These are phyloP conservation scores for Aureobasidium sp. DNA, from an alignment of 2,329 filamentous ascomycete species.

Conservation along the genomic window DNA sequence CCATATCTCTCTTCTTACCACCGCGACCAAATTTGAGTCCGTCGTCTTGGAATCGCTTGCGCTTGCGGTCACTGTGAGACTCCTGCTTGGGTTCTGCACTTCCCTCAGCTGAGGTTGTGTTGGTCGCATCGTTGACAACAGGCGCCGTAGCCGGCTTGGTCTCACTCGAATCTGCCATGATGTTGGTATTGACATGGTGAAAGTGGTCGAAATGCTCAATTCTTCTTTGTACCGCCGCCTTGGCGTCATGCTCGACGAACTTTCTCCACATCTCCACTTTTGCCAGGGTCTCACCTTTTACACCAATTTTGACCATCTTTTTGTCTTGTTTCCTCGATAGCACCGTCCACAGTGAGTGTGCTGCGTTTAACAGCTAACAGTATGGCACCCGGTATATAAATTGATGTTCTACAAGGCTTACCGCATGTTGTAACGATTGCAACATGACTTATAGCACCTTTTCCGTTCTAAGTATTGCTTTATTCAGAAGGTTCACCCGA, in stretches of 20 bases:
- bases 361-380: not conserved
- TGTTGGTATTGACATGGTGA: constrained; percentile 6
- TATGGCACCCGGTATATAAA: not conserved
- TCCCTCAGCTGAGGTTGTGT: not conserved
- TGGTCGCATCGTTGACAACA: not conserved
- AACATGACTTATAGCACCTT: not conserved
- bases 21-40: constrained; percentile 28
- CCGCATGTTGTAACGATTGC: no score
- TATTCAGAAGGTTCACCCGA: not conserved
- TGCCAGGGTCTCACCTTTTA: not conserved
- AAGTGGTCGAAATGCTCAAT: not conserved
- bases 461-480: not conserved
- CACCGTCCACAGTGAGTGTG: not conserved
- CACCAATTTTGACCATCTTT: not conserved
- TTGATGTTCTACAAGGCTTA: no score
- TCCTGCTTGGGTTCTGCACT: not conserved
- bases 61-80: constrained; percentile 18
- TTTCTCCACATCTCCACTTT: not conserved
- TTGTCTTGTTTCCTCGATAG: not conserved
- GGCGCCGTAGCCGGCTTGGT: constrained; percentile 12
- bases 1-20: constrained; percentile 59
- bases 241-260: not conserved
- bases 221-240: not conserved
- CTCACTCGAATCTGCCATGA: constrained; percentile 13
- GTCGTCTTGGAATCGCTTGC: constrained; percentile 20